phyloP scores from a whole-genome alignment of 169 alveolate genomes.

The Toxoplasma gondii region DNA sequence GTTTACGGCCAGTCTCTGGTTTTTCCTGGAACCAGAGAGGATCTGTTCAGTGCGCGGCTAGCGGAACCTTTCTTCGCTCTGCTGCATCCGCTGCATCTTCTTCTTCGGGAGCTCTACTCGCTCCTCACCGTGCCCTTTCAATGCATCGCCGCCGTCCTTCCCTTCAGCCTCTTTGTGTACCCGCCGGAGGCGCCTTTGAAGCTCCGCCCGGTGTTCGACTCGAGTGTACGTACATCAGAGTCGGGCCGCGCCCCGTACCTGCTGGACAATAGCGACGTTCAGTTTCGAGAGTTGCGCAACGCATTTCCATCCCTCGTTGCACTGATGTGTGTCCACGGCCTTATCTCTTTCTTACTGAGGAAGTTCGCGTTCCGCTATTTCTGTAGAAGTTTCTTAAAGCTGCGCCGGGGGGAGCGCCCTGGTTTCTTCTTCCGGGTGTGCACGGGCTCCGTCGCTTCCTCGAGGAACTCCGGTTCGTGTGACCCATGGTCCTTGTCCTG shows the following conservation, averaged over 20 bases:
- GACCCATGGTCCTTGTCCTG: background rate
- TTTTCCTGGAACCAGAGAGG: background rate
- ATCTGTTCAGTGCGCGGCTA: background rate
- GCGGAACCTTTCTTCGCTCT: background rate
- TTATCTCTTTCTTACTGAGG: background rate
- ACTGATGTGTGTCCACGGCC: slow-evolving; percentile 1
- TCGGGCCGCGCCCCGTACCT: background rate
- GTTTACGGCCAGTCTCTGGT: background rate
- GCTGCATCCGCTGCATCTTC: background rate
- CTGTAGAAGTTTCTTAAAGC: background rate
- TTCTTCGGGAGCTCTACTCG: background rate
- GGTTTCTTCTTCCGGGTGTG: background rate
- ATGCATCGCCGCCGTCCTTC: background rate
- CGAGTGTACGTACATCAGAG: background rate
- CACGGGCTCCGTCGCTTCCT: no score
- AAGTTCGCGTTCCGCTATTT: background rate
- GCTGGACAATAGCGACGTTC: background rate
- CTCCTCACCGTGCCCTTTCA: background rate
- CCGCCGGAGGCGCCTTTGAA: background rate
- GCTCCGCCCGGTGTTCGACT: background rate
- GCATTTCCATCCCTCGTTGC: background rate
- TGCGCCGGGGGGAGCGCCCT: background rate
- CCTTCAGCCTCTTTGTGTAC: background rate
- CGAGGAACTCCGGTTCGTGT: no score
- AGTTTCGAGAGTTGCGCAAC: slow-evolving; percentile 1